phyloP scores from a whole-genome alignment of 495 filamentous ascomycete species.

The Annulohypoxylon nitens region DNA sequence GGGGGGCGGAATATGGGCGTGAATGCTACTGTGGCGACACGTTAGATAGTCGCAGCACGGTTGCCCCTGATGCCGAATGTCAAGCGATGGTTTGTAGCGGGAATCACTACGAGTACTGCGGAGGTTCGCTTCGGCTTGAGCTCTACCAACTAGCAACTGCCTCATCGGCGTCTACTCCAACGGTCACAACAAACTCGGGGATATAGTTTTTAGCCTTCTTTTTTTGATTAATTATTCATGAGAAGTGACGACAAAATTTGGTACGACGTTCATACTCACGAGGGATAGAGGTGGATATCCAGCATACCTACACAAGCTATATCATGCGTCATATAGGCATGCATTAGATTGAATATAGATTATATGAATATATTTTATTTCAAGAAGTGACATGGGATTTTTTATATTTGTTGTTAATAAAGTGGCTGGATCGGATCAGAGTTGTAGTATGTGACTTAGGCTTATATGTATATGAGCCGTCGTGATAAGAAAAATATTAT shows the following conservation, averaged over 20 bases:
- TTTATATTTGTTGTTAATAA: no score
- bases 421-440: no score
- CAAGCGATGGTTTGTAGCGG: constrained; percentile 51
- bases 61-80: constrained; percentile 52
- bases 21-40: constrained; percentile 59
- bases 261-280: neutral
- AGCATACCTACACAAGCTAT: neutral
- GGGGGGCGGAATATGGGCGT: constrained; percentile 53
- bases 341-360: neutral
- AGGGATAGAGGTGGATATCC: neutral
- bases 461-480: no score
- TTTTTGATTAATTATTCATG: constrained; percentile 53
- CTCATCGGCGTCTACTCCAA: constrained; percentile 10
- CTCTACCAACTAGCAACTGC: constrained; percentile 47
- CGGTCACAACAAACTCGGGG: constrained; percentile 14
- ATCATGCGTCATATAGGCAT: neutral
- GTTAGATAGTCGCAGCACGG: constrained; percentile 48
- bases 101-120: constrained; percentile 53
- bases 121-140: constrained; percentile 51
- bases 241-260: constrained; percentile 29
- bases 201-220: neutral
- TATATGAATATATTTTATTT: neutral
- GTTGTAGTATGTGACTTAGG: no score
- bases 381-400: neutral
- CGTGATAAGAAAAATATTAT: no score